Evolutionary conservation across 2,329 filamentous ascomycete species (phyloP).

Genomic region (Colletotrichum navitas): DNA sequence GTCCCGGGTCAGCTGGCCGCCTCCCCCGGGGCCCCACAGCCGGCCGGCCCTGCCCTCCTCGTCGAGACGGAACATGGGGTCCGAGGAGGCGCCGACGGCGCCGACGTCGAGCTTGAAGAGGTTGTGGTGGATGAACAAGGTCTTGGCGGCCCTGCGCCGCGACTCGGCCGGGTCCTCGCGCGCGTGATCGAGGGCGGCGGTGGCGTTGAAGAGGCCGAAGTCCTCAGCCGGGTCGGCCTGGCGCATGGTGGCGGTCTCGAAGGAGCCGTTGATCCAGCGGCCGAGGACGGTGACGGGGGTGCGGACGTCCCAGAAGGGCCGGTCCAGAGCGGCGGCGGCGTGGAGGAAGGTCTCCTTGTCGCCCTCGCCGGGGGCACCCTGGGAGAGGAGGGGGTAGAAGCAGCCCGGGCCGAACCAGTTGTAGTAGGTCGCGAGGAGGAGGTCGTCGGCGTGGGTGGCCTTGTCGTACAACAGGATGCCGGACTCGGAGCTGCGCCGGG

Average conservation of each 20-base stretch:
- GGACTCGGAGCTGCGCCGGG: constrained; percentile 58
- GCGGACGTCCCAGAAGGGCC: constrained; percentile 56
- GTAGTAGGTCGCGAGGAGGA: constrained; percentile 66
- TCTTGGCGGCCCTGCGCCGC: constrained; percentile 41
- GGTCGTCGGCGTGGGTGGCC: constrained; percentile 57
- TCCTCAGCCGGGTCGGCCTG: constrained; percentile 51
- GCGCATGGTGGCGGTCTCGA: constrained; percentile 47
- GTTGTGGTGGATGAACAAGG: constrained; percentile 54
- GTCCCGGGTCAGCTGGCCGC: constrained; percentile 41
- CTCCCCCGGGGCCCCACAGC: constrained; percentile 48
- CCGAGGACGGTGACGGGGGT: constrained; percentile 51
- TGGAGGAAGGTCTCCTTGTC: constrained; percentile 64
- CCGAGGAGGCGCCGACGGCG: constrained; percentile 44
- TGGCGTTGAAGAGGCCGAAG: constrained; percentile 44
- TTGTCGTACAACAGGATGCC: constrained; percentile 64
- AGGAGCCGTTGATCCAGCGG: constrained; percentile 47
- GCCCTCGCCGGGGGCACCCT: constrained; percentile 57
- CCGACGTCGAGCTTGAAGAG: constrained; percentile 53
- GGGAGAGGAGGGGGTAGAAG: constrained; percentile 63
- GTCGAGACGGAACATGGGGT: constrained; percentile 43
- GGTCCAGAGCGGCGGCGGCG: constrained; percentile 56
- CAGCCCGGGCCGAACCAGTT: constrained; percentile 65
- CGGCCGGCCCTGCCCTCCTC: constrained; percentile 45
- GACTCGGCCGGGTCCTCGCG: constrained; percentile 36
- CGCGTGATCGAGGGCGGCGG: constrained; percentile 32